Evolutionary conservation across 306 rosid genomes (phyloP), one percentile per base, ranked within the genome.

Genomic region (Prosopis cineraria): DNA sequence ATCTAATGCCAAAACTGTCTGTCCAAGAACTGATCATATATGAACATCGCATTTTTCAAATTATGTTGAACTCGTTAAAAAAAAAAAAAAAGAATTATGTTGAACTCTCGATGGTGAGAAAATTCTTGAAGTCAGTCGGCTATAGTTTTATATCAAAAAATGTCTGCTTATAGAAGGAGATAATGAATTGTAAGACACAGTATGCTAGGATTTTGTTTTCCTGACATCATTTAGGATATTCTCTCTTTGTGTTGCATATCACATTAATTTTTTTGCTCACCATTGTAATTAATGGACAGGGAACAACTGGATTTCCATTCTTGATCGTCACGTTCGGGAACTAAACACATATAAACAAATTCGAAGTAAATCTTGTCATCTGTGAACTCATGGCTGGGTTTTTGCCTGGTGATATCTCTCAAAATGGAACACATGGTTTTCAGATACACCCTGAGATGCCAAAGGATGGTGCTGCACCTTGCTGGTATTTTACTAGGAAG

Each of bases 401-500:
- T 56, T 82, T 85, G 88, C 84, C 65, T 58, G 84, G 66, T 65
- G 88, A 85, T 75, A 39, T 30, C 33, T 81, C 84, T 71, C 80
- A 85, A 43, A 77, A 85, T 65, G 88, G 83, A 70, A 73, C 81
- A 63, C 71, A 67, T 74, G 75, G 56, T 66, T 82, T 76, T 65
- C 66, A 81, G 64, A 31, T 81, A 55, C 55, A 77, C 70, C 78
- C 88, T 22, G 60, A 85, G 77, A 79, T 24, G 63, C 70, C 74
- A 14, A 84, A 75, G 44, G 86, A 85, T 48, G 88, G 82, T 17
- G n/a, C n/a, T n/a, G n/a, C n/a, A n/a, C 76, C 88, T 22, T 86
- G 91, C 16, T 94, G 98, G 98, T 94, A 94, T 79, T 81, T 92
- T 83, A 84, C 88, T n/a, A 83, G 93, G 79, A 89, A 85, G 91